phyloP scores from a whole-genome alignment of 2,329 filamentous ascomycete genomes.

The Cyclaneusma minus region DNA sequence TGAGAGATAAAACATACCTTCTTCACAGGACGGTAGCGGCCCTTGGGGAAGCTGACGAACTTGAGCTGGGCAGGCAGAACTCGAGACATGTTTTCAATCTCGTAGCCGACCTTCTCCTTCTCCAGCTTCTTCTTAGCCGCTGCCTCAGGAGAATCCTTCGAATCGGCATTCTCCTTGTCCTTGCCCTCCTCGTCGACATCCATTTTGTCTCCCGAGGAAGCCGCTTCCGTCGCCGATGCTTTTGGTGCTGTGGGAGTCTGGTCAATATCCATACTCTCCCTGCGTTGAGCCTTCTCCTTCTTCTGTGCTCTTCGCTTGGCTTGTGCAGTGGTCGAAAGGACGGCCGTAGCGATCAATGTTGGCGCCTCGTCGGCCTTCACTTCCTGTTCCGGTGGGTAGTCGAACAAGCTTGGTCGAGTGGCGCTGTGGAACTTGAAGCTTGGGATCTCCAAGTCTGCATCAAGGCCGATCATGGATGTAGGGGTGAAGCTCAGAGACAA shows the following conservation, averaged over 20 bases:
- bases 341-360: conserved; percentile 85
- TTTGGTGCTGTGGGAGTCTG: conserved; percentile 61
- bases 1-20: conserved; percentile 42
- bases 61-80: conserved; percentile 87
- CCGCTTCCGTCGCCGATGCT: conserved; percentile 28
- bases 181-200: conserved; percentile 54
- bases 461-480: conserved; percentile 86
- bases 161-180: conserved; percentile 40
- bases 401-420: conserved; percentile 86
- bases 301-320: conserved; percentile 89
- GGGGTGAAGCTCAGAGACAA: conserved; percentile 91
- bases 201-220: conserved; percentile 82
- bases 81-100: conserved; percentile 92
- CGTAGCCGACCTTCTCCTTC: conserved; percentile 93
- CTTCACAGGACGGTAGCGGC: conserved; percentile 85
- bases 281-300: conserved; percentile 78
- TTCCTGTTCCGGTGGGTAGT: conserved; percentile 94
- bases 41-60: conserved; percentile 83
- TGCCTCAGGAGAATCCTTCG: conserved; percentile 30
- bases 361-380: conserved; percentile 89
- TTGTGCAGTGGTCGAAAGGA: conserved; percentile 91
- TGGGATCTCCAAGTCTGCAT: conserved; percentile 85
- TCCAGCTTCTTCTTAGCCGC: conserved; percentile 77
- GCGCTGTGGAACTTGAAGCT: conserved; percentile 94
- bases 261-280: conserved; percentile 94